Conservation (phyloP, 1,284 basidiomycete genomes). For the Trichosporon sp. region DNA sequence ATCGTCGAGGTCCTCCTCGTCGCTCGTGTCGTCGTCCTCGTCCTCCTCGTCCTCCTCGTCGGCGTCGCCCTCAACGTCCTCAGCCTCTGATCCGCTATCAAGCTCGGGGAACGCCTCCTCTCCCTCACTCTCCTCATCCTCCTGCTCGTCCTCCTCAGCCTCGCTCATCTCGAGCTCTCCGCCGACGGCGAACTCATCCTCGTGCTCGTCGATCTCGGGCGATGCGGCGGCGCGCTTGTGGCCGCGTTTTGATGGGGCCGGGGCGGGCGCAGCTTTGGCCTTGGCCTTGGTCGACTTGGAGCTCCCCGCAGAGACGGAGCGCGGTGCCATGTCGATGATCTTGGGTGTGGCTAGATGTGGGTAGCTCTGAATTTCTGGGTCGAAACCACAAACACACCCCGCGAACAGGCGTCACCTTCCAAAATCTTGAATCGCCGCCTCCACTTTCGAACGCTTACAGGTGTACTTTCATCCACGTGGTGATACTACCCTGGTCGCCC, state of each 20-base stretch:
- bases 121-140: slow-evolving; percentile 39
- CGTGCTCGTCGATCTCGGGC: slow-evolving; percentile 30
- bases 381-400: slow-evolving; percentile 5
- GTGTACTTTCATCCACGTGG: slow-evolving; percentile 17
- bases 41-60: slow-evolving; percentile 18
- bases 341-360: slow-evolving; percentile 12
- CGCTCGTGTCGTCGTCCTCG: slow-evolving; percentile 22
- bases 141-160: slow-evolving; percentile 40
- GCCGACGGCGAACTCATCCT: slow-evolving; percentile 40
- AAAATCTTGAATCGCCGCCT: slow-evolving; percentile 26
- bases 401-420: slow-evolving; percentile 19
- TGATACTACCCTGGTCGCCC: background rate
- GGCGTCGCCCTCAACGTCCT: slow-evolving; percentile 57
- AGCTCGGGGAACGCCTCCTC: slow-evolving; percentile 60
- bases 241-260: slow-evolving; percentile 25
- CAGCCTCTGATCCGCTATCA: slow-evolving; percentile 55
- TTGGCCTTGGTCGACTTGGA: slow-evolving; percentile 22
- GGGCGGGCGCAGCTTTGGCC: slow-evolving; percentile 8
- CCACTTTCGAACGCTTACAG: slow-evolving; percentile 15
- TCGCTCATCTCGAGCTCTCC: slow-evolving; percentile 40
- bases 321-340: slow-evolving; percentile 26
- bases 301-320: slow-evolving; percentile 25
- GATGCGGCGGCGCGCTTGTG: slow-evolving; percentile 30
- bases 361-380: slow-evolving; percentile 6
- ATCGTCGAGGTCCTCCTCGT: slow-evolving; percentile 53